Evolutionary conservation across 2,329 filamentous ascomycete species (phyloP).

Genomic region (Colletotrichum sp.): DNA sequence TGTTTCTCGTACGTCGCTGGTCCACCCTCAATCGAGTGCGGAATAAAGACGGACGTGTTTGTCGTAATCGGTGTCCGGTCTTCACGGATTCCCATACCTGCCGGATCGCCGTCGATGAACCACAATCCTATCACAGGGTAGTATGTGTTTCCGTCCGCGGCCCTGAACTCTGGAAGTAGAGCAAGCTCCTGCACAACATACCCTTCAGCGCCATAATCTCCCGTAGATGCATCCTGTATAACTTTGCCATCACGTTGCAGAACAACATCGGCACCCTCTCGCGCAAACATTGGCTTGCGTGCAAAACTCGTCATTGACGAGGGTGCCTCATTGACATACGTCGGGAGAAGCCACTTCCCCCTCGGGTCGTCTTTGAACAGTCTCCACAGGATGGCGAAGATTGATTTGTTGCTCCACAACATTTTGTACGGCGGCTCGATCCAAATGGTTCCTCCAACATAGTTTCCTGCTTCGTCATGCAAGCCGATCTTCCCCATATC

Average conservation of each 20-base stretch:
- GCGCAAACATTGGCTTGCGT: not conserved
- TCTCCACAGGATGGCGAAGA: not conserved
- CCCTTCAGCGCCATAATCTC: not conserved
- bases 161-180: not conserved
- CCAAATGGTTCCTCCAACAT: not conserved
- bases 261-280: not conserved
- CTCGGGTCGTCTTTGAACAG: not conserved
- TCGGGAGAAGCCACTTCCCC: not conserved
- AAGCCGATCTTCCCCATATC: not conserved
- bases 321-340: not conserved
- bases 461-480: not conserved
- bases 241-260: not conserved
- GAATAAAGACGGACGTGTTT: not conserved
- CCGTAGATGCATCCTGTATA: not conserved
- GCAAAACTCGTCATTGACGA: not conserved
- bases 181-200: not conserved
- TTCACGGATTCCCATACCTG: not conserved
- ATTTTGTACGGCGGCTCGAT: conserved; percentile 4
- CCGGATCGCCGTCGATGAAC: not conserved
- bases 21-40: not conserved
- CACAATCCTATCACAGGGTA: not conserved
- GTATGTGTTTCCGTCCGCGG: not conserved
- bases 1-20: not conserved
- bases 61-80: not conserved
- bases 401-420: not conserved